Conservation (phyloP, 2,329 filamentous ascomycete genomes). For the Colletotrichum sp. region DNA sequence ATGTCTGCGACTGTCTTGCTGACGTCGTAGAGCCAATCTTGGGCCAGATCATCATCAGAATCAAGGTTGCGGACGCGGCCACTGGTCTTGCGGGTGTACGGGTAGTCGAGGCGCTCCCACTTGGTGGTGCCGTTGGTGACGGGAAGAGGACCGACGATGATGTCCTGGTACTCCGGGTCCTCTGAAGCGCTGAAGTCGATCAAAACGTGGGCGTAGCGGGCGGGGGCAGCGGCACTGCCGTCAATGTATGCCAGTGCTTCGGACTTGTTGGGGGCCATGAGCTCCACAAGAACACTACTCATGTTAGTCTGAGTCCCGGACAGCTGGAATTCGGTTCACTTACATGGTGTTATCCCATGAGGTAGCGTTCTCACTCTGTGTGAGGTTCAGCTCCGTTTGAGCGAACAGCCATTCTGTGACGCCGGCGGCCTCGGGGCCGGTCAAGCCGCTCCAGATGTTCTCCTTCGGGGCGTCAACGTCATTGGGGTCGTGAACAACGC, state of each 20-base stretch:
- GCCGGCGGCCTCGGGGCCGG: constrained; percentile 39
- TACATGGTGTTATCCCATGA: constrained; percentile 42
- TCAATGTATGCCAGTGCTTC: constrained; percentile 51
- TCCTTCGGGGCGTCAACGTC: constrained; percentile 39
- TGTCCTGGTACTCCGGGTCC: constrained; percentile 44
- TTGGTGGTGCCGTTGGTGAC: constrained; percentile 41
- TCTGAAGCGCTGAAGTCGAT: constrained; percentile 44
- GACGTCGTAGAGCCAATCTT: constrained; percentile 39
- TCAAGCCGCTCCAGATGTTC: constrained; percentile 47
- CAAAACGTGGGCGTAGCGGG: constrained; percentile 48
- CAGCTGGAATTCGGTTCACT: background rate
- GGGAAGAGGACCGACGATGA: constrained; percentile 55
- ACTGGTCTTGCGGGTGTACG: constrained; percentile 43
- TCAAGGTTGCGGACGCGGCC: constrained; percentile 44
- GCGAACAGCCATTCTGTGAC: constrained; percentile 44
- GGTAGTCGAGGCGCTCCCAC: constrained; percentile 44
- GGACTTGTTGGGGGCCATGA: constrained; percentile 54
- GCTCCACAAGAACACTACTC: constrained; percentile 36
- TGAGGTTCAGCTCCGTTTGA: constrained; percentile 44
- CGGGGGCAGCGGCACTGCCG: constrained; percentile 35
- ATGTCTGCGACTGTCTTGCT: constrained; percentile 36
- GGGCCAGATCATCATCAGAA: constrained; percentile 35
- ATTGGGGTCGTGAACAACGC: background rate
- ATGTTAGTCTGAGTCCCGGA: background rate
- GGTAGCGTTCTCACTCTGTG: constrained; percentile 33